Base-by-base conservation (phyloP, 139 green algal genomes). In the Chlorella sp. region DNA sequence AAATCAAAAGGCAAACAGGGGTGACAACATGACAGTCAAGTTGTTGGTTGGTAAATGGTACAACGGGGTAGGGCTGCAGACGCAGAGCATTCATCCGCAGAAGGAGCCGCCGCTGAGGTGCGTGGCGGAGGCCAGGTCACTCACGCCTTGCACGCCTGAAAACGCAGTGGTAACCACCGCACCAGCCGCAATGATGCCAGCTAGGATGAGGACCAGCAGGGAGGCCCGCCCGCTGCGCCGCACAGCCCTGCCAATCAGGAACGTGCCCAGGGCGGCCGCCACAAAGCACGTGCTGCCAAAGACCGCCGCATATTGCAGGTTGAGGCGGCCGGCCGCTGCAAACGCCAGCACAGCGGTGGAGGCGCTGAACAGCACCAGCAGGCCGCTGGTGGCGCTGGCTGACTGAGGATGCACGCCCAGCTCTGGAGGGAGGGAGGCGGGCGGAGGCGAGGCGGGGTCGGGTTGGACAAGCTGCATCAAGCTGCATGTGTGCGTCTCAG, bases 301-400 rank as follows among this genome's bases (percentile, higher is more conserved):
- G 20, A 79, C 60, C 1, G 73, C 41, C 14, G 80, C 84, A 75
- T 84, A 88, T n/a, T 48, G 14, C 14, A 38, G 6, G 79, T 90
- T 86, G 19, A 93, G 88, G 7, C 77, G 60, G 56, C 80, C 82
- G n/a, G 79, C 51, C 0, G 86, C 40, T 6, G 86, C 88, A 65
- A 93, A 89, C n/a, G 84, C 67, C 34, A 88, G 32, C 17, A 84
- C 74, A 3, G 90, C 90, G 22, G 80, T 51, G 56, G 65, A 85
- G 43, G 84, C 86, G 58, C 78, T 88, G 82, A 91, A 92, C 30
- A 91, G 83, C 14, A 94, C 87, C 77, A 94, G 88, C 32, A 91
- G 75, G 48, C 67, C 79, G 17, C 84, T 87, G 40, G 89, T 92
- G 46, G 90, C 89, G 36, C 87, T 82, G 11, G 73, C 84, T 3